A percentile compares a stretch with the other conserved stretches of the same genome.
These are phyloP conservation scores for Epithele typhae DNA, from an alignment of 768 basidiomycete species.

Conservation along the genomic window DNA sequence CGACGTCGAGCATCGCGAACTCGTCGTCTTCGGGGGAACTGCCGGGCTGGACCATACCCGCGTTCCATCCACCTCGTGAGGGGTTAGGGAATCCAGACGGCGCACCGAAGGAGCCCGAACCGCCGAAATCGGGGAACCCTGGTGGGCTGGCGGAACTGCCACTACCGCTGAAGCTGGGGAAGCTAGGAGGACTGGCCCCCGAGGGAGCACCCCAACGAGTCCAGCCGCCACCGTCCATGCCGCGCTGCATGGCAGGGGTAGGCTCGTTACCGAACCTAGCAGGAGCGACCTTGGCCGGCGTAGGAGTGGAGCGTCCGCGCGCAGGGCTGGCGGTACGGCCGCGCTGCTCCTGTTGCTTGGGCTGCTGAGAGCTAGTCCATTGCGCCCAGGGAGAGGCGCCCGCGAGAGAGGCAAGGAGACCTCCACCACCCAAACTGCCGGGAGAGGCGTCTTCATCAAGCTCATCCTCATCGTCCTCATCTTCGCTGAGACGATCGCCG, in stretches of 20 bases:
- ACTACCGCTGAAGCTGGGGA: too few species aligned
- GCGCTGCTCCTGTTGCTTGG: slow-evolving; percentile 2
- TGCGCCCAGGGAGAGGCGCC: slow-evolving; percentile 11
- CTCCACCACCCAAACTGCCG: neutral
- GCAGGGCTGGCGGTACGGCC: slow-evolving; percentile 10
- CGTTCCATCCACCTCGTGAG: too few species aligned
- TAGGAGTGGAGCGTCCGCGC: slow-evolving; percentile 9
- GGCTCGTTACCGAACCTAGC: neutral
- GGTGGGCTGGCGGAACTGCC: too few species aligned
- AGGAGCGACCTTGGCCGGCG: slow-evolving; percentile 1
- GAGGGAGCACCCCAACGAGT: neutral
- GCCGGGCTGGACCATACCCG: too few species aligned
- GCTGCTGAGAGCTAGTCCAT: neutral
- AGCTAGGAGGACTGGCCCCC: neutral
- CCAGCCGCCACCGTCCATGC: neutral
- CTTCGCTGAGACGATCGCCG: slow-evolving; percentile 2
- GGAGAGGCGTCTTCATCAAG: neutral
- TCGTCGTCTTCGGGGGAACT: neutral
- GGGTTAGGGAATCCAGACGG: too few species aligned
- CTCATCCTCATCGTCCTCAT: slow-evolving; percentile 6
- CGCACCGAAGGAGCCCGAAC: too few species aligned
- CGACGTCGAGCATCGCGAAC: too few species aligned
- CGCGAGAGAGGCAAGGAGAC: slow-evolving; percentile 9
- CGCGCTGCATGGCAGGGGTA: neutral
- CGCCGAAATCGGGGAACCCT: too few species aligned